Percentiles rank a stretch among this genome's conserved stretches.
These are phyloP conservation scores for Fusarium tricinctum DNA, from an alignment of 2,329 filamentous ascomycete genomes.

Conservation along the genomic window DNA sequence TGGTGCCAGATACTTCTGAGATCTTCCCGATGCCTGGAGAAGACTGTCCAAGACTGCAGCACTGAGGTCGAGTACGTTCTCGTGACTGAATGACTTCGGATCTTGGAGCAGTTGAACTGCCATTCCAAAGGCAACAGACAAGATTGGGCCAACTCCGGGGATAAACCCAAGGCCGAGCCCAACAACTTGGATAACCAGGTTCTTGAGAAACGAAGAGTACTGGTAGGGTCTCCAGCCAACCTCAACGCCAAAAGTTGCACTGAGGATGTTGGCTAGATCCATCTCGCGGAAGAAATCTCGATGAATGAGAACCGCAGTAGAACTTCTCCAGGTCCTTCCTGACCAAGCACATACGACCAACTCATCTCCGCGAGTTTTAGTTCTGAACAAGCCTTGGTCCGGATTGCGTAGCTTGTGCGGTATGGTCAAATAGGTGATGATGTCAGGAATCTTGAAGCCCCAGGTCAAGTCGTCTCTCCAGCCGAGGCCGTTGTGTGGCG, in stretches of 20 bases:
- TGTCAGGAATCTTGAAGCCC: conserved; percentile 9
- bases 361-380: background rate
- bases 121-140: conserved; percentile 16
- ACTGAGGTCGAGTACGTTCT: conserved; percentile 3
- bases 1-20: conserved; percentile 10
- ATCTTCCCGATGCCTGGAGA: background rate
- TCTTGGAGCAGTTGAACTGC: conserved; percentile 12
- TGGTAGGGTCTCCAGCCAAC: conserved; percentile 23
- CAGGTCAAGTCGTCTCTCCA: background rate
- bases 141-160: background rate
- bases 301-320: background rate
- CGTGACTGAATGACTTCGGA: background rate
- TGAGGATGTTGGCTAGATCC: conserved; percentile 10
- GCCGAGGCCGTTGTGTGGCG: background rate
- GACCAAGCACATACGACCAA: background rate
- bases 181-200: background rate
- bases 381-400: fast-evolving
- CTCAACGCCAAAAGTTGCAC: conserved; percentile 18
- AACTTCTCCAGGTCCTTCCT: background rate
- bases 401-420: conserved; percentile 21
- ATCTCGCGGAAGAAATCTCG: conserved; percentile 10
- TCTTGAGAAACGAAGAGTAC: background rate
- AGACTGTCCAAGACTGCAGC: background rate
- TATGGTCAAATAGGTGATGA: conserved; percentile 21
- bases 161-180: conserved; percentile 4